Evolutionary conservation across 805 yeast species (phyloP), one percentile per base, ranked within the genome.

Genomic region (Pichia occidentalis): DNA sequence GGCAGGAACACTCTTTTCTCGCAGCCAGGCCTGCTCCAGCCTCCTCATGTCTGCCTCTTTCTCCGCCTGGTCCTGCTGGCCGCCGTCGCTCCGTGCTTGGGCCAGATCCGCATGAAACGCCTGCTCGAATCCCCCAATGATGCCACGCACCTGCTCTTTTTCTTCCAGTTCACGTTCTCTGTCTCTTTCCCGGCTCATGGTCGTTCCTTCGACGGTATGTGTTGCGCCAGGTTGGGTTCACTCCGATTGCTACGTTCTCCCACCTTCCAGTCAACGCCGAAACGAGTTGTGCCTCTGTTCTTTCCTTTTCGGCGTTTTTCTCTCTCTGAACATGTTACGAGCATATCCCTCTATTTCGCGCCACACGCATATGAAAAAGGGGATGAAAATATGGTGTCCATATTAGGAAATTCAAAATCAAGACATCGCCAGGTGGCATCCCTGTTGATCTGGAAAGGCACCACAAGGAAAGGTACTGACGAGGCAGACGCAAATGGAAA

Each of bases 1-100:
- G 42, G 85, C 95, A 0, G 97, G 97, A 1, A 92, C 67, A 69
- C 77, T 77, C 38, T 95, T 69, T 56, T 92, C 98, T 36, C 81
- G 73, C 22, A 82, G 62, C 97, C 95, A 90, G 2, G 77, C 75
- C 21, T 67, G 69, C 17, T 73, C 67, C 30, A 88, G 62, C 23
- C 57, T 57, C 24, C 60, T 52, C 21, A 70, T 54, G 37, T 78
- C 72, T 13, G 14, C 54, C 51, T 46, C 63, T 52, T 7, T 43
- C 40, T 17, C 29, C 40, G 28, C 45, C 51, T 19, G 30, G 14
- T n/a, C 23, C 9, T 24, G 24, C 32, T 12, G 32, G 17, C 5
- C 24, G 6, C 17, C 12, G 13, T 42, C 55, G 34, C 37, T 45
- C 50, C 49, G 55, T 51, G 30, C 49, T 20, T 40, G 50, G 43